Conservation (phyloP, 495 filamentous ascomycete genomes). For the Thermothielavioides terrestris region DNA sequence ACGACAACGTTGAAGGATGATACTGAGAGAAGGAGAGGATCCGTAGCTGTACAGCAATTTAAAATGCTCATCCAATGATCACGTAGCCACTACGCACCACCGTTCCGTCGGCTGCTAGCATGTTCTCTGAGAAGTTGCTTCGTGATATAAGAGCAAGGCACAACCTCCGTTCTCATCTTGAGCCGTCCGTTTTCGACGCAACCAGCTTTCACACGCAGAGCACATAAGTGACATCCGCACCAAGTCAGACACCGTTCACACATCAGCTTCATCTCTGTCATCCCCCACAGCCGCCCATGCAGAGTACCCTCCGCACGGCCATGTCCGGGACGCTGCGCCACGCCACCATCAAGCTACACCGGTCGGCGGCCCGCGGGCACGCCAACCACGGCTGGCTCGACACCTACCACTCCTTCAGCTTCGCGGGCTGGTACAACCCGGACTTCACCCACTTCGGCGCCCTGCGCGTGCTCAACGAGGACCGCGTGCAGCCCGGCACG, state of each 20-base stretch:
- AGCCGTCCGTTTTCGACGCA: neutral
- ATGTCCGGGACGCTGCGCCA: slow-evolving; percentile 52
- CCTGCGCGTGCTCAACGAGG: slow-evolving; percentile 75
- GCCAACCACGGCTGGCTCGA: slow-evolving; percentile 78
- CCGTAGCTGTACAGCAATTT: neutral
- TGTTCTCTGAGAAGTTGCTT: neutral
- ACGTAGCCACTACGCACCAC: neutral
- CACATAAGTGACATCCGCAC: neutral
- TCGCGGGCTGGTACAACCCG: slow-evolving; percentile 65
- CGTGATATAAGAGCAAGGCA: neutral
- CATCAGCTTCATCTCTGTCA: slow-evolving; percentile 8
- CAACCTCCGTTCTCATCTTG: neutral
- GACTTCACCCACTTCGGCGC: slow-evolving; percentile 54
- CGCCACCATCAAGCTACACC: slow-evolving; percentile 55
- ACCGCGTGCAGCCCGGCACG: slow-evolving; percentile 56
- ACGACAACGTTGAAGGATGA: neutral
- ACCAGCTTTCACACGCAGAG: neutral
- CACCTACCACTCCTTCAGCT: slow-evolving; percentile 74
- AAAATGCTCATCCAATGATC: slow-evolving; percentile 5
- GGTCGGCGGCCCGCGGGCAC: slow-evolving; percentile 57
- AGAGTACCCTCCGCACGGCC: slow-evolving; percentile 27
- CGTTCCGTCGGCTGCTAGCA: neutral
- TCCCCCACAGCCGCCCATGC: neutral
- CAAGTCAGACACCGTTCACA: slow-evolving; percentile 1
- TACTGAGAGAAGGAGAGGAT: neutral